phyloP scores from a whole-genome alignment of 805 yeast genomes.

The Danielozyma ontarioensis region DNA sequence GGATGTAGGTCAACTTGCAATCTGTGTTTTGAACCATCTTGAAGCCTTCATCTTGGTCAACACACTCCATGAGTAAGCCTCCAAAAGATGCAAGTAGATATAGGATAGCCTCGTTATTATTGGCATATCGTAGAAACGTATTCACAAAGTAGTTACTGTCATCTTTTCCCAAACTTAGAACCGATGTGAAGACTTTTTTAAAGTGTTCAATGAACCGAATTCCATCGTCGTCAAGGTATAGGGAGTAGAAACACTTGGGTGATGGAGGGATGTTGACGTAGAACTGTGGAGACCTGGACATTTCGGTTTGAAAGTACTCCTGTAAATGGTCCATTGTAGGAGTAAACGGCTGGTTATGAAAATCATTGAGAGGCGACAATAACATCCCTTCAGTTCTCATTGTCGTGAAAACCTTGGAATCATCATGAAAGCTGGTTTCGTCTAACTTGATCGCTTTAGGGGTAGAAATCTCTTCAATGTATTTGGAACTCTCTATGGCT shows the following conservation, averaged over 20 bases:
- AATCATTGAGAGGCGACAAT: no score
- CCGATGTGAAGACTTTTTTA: slow-evolving; percentile 10
- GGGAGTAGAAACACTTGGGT: slow-evolving; percentile 2
- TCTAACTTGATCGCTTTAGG: no score
- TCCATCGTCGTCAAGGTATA: slow-evolving; percentile 12
- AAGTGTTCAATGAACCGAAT: slow-evolving; percentile 11
- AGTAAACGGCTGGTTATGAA: no score
- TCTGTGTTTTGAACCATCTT: neutral
- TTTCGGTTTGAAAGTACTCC: no score
- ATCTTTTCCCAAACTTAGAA: slow-evolving; percentile 11
- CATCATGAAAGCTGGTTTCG: no score
- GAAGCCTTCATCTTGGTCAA: slow-evolving; percentile 5
- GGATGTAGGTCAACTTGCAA: slow-evolving; percentile 12
- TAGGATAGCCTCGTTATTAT: slow-evolving; percentile 10
- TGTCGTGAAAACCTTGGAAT: no score
- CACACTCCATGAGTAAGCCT: slow-evolving; percentile 12
- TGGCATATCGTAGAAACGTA: slow-evolving; percentile 13
- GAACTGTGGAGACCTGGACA: slow-evolving; percentile 1
- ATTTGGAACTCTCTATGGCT: no score
- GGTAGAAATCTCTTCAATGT: no score
- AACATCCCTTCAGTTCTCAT: no score
- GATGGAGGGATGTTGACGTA: neutral
- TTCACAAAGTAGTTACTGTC: slow-evolving; percentile 15
- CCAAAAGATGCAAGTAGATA: slow-evolving; percentile 17
- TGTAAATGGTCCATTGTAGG: no score